A percentile compares a stretch with the other conserved stretches of the same genome.
Conservation (phyloP, 306 rosid species). For the Myrica gale region DNA sequence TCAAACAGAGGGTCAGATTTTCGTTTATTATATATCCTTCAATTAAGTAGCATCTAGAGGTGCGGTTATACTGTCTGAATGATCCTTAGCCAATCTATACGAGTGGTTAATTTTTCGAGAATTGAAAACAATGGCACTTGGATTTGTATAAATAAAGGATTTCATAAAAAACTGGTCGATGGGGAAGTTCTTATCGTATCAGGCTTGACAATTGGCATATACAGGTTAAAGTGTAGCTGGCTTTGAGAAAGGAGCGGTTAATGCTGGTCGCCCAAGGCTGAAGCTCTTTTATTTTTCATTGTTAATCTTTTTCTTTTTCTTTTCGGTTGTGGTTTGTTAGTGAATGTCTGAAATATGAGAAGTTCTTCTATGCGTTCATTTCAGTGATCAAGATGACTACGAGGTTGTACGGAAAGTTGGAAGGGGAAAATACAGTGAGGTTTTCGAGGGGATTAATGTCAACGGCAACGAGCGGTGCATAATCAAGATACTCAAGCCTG, state of each 20-base stretch:
- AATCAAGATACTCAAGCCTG: conserved; percentile 99
- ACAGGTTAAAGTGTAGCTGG: no score
- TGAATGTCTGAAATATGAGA: background rate
- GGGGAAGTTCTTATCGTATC: conserved; percentile 7
- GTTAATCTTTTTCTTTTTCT: background rate
- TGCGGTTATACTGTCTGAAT: conserved; percentile 5
- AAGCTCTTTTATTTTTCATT: background rate
- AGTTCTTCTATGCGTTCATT: conserved; percentile 1
- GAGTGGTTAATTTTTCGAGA: no score
- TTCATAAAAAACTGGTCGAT: no score
- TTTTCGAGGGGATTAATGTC: conserved; percentile 89
- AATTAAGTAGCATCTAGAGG: background rate
- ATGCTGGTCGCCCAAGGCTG: background rate
- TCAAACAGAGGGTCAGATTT: background rate
- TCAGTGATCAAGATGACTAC: conserved; percentile 91
- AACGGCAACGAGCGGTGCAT: conserved; percentile 79
- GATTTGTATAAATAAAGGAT: background rate
- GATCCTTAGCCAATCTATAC: conserved; percentile 9
- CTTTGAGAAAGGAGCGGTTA: background rate
- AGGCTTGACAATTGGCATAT: background rate
- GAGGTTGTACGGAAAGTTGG: conserved; percentile 97
- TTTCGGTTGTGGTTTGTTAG: conserved; percentile 4
- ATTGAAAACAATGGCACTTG: background rate
- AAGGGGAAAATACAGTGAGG: conserved; percentile 99
- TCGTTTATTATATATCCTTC: background rate